phyloP scores from a whole-genome alignment of 2,329 filamentous ascomycete genomes.

The Chalaropsis thielavioides region DNA sequence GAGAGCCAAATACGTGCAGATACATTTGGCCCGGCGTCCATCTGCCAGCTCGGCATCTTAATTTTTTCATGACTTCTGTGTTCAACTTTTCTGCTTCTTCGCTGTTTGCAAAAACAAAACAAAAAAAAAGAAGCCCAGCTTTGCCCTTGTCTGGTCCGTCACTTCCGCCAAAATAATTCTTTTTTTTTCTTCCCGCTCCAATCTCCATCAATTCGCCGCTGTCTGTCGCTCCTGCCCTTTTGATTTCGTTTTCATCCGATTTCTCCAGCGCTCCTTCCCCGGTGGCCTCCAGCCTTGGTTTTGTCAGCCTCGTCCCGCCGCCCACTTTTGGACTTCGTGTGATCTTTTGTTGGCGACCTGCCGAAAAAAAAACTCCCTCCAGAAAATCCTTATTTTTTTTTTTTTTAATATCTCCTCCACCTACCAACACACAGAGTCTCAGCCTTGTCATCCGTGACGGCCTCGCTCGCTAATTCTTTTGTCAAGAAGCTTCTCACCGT shows the following conservation, averaged over 20 bases:
- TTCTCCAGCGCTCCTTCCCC: neutral
- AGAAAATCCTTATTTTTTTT: neutral
- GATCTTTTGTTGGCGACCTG: neutral
- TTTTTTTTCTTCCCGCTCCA: neutral
- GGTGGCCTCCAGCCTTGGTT: neutral
- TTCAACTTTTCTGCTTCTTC: neutral
- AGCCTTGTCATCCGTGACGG: neutral
- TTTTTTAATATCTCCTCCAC: neutral
- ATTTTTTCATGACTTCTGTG: neutral
- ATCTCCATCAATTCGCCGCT: neutral
- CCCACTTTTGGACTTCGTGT: neutral
- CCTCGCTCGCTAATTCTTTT: neutral
- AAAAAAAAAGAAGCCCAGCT: neutral
- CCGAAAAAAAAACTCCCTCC: neutral
- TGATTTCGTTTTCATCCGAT: neutral
- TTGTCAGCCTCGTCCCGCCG: neutral
- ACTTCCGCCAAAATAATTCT: neutral
- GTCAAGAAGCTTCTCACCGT: neutral
- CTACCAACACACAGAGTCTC: neutral
- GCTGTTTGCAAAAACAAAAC: neutral
- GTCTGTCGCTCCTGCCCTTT: neutral
- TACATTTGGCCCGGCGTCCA: neutral
- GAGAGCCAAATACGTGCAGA: neutral
- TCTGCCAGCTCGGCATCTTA: neutral
- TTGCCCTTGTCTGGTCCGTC: no score